These are phyloP conservation scores for Chalciporus sp. DNA, from an alignment of 1,284 basidiomycete species.

Conservation along the genomic window DNA sequence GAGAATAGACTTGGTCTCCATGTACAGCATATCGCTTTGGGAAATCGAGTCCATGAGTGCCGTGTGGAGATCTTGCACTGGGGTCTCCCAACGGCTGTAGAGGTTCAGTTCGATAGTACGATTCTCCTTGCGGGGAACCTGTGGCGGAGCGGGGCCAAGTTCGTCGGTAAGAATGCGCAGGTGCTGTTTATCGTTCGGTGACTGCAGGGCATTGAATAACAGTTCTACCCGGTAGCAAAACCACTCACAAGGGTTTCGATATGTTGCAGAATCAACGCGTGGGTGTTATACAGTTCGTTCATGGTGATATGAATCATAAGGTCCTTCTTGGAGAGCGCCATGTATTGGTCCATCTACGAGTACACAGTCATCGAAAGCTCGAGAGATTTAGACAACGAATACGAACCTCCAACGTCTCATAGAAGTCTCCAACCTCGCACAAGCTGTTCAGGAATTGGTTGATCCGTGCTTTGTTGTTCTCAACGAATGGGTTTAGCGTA, in stretches of 20 bases:
- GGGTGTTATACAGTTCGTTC: slow-evolving; percentile 98
- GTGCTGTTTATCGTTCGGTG: slow-evolving; percentile 97
- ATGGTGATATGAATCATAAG: slow-evolving; percentile 98
- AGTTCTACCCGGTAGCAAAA: background rate
- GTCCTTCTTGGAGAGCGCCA: slow-evolving; percentile 99
- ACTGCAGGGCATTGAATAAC: slow-evolving; percentile 48
- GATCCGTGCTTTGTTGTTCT: slow-evolving; percentile 96
- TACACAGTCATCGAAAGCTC: background rate
- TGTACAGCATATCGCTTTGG: slow-evolving; percentile 98
- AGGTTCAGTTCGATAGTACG: slow-evolving; percentile 89
- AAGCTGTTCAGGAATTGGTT: slow-evolving; percentile 96
- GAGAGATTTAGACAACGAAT: background rate
- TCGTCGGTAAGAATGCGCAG: slow-evolving; percentile 96
- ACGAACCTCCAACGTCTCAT: slow-evolving; percentile 93
- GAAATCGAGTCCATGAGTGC: slow-evolving; percentile 98
- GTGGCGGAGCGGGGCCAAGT: slow-evolving; percentile 87
- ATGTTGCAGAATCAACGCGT: slow-evolving; percentile 92
- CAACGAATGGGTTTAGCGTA: slow-evolving; percentile 96
- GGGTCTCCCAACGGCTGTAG: slow-evolving; percentile 99
- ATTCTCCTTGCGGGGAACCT: slow-evolving; percentile 98
- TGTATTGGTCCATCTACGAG: slow-evolving; percentile 97
- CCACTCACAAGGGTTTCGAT: slow-evolving; percentile 86
- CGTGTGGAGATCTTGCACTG: slow-evolving; percentile 95
- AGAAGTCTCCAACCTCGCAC: slow-evolving; percentile 99
- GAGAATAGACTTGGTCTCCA: slow-evolving; percentile 99